Evolutionary conservation across 2,329 filamentous ascomycete genomes (phyloP), one percentile per base, ranked within the genome.

Genomic region (Trichoderma sp.): DNA sequence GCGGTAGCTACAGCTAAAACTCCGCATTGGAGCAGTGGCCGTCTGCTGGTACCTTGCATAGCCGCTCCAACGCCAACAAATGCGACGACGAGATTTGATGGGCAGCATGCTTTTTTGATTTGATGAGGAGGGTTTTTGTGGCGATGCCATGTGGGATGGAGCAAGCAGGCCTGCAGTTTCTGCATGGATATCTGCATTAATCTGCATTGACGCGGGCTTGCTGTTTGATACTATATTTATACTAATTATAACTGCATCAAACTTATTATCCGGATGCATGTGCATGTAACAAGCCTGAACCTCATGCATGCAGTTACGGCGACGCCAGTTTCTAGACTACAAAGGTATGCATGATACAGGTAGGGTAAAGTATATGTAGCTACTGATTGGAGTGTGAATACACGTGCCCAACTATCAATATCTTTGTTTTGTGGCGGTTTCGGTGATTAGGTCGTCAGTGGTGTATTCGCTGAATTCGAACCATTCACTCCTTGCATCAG

Each of bases 31-130:
- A 53, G 67, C 50, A 38, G 27, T 64, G 59, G 29, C n/a, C 41
- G 38, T 53, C 21, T 59, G 3, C 59, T 71, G 38, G 69, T 72
- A 72, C 69, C 69, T 72, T 72, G 69, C 69, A 72, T 72, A 72
- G 38, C 69, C 69, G 69, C 69, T 63, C 59, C 38, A 53, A 71
- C 67, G 69, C 69, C 69, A 72, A 63, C 14, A 41, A 14, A 41
- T 18, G 16, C 63, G 53, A n/a, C 69, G 69, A 63, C 60, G n/a
- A 35, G 21, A 45, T 60, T 33, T 35, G 65, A 68, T 29, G 45
- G 12, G 24, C 18, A 50, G 4, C 45, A 31, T 31, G 9, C 8
- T 16, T 14, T 29, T 41, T 41, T 41, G 6, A 41, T 41, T 14
- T 6, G 21, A 50, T 31, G 38, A 41, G 21, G 21, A 8, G 3